Base-by-base conservation (phyloP, 257 asterid genomes). In the Verbascum thapsus region DNA sequence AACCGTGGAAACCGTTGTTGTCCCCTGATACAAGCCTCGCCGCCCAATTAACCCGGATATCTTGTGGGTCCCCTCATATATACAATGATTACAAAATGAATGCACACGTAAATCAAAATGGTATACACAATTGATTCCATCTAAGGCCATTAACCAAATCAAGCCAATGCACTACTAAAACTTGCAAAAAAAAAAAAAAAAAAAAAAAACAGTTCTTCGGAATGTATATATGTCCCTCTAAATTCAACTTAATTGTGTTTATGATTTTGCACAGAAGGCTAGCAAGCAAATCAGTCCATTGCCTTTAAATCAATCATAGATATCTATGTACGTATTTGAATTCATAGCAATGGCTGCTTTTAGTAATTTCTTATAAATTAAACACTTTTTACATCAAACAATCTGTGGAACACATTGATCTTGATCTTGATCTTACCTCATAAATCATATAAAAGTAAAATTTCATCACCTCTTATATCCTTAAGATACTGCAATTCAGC, bases 371-470 rank as follows among this genome's bases (percentile, higher is more conserved):
- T n/a, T 8, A 15, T n/a, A 18, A 19, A 66, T 53, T 7, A 40
- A 13, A n/a, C 40, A 37, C 16, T 39, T 19, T 45, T 2, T 6
- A 45, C 53, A 11, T 23, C 32, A 61, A 56, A 61, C 61, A 34
- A 44, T 59, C 7, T 11, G 16, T n/a, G n/a, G 41, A 61, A 53
- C 63, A 45, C 20, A 45, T 4, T 20, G 38, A 41, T 13, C 41
- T 39, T n/a, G n/a, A n/a, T n/a, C n/a, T n/a, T 8, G 5, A 49
- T 8, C 10, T 30, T 7, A 43, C 1, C 17, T 61, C 52, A 40
- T 51, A 53, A 45, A 60, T 42, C 67, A 68, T 13, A 13, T 8
- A 39, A 20, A n/a, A 40, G n/a, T 13, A 34, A 42, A 35, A 53
- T 2, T 55, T 20, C 32, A 42, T 20, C 42, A 22, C 19, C n/a